Percentiles rank a stretch among this genome's conserved stretches.
phyloP scores from a whole-genome alignment of 495 filamentous ascomycete genomes.

The Penicillium goetzii region DNA sequence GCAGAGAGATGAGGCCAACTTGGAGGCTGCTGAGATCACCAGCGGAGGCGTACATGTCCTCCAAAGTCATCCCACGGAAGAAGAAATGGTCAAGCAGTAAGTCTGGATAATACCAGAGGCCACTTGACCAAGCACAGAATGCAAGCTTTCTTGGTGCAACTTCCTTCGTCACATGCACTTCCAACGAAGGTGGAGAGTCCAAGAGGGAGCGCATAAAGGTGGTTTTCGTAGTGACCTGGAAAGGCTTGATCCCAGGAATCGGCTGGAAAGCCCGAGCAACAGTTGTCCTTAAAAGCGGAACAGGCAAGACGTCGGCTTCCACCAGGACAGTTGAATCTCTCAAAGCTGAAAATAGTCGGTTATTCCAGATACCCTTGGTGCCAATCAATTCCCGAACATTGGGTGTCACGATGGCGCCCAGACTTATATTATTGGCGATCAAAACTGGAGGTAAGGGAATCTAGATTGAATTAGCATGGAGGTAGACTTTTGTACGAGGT shows the following conservation, averaged over 20 bases:
- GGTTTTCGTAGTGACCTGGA: slow-evolving; percentile 36
- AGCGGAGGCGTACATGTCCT: slow-evolving; percentile 25
- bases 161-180: slow-evolving; percentile 35
- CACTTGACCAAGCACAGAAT: slow-evolving; percentile 45
- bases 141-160: slow-evolving; percentile 37
- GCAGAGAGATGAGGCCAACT: slow-evolving; percentile 38
- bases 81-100: slow-evolving; percentile 29
- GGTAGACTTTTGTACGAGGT: too few relatives aligned
- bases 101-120: slow-evolving; percentile 41
- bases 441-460: slow-evolving; percentile 37
- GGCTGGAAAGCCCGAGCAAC: slow-evolving; percentile 37
- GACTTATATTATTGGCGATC: slow-evolving; percentile 30
- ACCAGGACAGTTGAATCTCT: slow-evolving; percentile 34
- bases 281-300: slow-evolving; percentile 33
- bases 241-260: slow-evolving; percentile 40
- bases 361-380: slow-evolving; percentile 36
- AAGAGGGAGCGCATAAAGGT: slow-evolving; percentile 34
- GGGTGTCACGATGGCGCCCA: slow-evolving; percentile 40
- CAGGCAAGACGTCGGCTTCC: slow-evolving; percentile 36
- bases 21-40: slow-evolving; percentile 38
- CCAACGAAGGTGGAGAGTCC: slow-evolving; percentile 36
- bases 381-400: slow-evolving; percentile 33
- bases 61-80: slow-evolving; percentile 30
- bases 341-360: slow-evolving; percentile 37
- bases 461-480: slow-evolving; percentile 22